A percentile compares a stretch with the other conserved stretches of the same genome.
These are phyloP conservation scores for Fragaria iinumae DNA, from an alignment of 306 rosid species.

Conservation along the genomic window DNA sequence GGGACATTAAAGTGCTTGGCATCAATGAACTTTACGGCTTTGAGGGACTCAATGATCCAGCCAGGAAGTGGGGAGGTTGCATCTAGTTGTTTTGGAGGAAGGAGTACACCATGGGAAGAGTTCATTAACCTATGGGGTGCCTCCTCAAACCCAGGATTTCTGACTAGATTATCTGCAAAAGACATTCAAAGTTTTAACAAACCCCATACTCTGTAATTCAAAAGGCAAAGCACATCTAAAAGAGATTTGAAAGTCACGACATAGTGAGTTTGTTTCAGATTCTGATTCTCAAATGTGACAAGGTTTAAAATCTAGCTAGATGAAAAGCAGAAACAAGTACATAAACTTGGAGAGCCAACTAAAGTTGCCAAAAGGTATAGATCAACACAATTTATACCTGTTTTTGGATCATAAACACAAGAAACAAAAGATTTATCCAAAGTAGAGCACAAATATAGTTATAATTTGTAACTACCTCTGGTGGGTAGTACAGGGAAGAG, in stretches of 20 bases:
- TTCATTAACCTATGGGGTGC: slow-evolving; percentile 80
- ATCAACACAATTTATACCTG: neutral
- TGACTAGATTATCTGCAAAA: slow-evolving; percentile 73
- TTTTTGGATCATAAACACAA: neutral
- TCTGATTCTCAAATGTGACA: neutral
- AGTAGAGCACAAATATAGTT: neutral
- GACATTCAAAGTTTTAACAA: slow-evolving; percentile 5
- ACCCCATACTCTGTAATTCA: neutral
- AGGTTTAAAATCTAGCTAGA: neutral
- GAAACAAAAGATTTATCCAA: neutral
- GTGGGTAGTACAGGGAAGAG: slow-evolving; percentile 63
- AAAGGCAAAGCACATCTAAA: neutral
- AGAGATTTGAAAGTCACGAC: neutral
- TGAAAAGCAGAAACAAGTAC: neutral
- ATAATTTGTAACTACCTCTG: slow-evolving; percentile 46
- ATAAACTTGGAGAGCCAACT: neutral
- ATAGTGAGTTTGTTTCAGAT: neutral
- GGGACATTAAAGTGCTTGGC: slow-evolving; percentile 62
- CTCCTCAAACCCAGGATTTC: slow-evolving; percentile 75
- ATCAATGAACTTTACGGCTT: slow-evolving; percentile 78
- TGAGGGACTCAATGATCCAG: slow-evolving; percentile 91
- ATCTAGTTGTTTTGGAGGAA: slow-evolving; percentile 88
- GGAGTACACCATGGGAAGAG: slow-evolving; percentile 77
- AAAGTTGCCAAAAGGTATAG: neutral
- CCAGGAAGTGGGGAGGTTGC: slow-evolving; percentile 82